Percentiles rank a stretch among this genome's conserved stretches.
Conservation (phyloP, 169 alveolate genomes). For the Eimeria maxima region DNA sequence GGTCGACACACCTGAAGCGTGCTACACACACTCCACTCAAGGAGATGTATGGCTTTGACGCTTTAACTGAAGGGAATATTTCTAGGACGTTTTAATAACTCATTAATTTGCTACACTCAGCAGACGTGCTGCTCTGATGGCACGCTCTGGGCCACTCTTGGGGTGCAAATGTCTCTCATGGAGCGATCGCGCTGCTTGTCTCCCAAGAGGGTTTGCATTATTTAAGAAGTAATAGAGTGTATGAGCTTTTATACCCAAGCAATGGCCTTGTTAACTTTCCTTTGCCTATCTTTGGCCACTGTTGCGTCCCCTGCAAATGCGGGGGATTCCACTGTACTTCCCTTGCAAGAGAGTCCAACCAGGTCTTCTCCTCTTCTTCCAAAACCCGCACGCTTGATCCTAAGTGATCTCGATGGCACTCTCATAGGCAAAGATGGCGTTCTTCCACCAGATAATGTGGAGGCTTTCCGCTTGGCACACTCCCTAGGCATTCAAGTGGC, state of each 20-base stretch:
- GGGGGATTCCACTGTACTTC: background rate
- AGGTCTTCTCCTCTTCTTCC: conserved; percentile 9
- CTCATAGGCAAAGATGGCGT: background rate
- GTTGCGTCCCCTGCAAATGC: background rate
- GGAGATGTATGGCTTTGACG: background rate
- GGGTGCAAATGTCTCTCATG: background rate
- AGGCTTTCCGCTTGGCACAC: conserved; percentile 15
- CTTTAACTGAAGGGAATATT: background rate
- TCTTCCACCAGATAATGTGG: background rate
- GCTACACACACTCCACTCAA: background rate
- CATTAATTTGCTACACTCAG: background rate
- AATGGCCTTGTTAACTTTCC: background rate
- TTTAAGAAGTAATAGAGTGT: background rate
- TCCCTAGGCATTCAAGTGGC: conserved; percentile 17
- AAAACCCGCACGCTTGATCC: background rate
- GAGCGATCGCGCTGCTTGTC: background rate
- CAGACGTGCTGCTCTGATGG: background rate
- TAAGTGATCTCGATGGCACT: conserved; percentile 40
- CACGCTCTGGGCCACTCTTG: background rate
- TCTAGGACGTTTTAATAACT: background rate
- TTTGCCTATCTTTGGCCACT: background rate
- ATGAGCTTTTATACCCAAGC: background rate
- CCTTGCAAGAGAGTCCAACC: background rate
- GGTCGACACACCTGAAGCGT: background rate
- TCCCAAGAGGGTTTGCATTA: background rate